Base-by-base conservation (phyloP, 257 asterid genomes). In the Cinchona pubescens region DNA sequence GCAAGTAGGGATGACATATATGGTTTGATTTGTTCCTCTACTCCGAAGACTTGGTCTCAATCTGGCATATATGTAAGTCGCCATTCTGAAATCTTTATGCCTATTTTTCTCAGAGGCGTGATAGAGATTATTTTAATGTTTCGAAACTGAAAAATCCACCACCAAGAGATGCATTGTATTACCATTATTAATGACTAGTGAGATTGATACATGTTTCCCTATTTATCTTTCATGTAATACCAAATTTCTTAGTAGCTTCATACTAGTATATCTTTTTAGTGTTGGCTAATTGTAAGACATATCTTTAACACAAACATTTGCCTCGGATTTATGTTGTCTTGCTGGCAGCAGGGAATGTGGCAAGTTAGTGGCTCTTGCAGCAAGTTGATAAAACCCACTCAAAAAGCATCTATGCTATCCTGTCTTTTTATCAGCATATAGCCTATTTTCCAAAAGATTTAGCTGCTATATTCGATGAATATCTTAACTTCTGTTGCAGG, bases 1-100 rank as follows among this genome's bases (percentile, higher is more conserved):
- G 61, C 90, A 83, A 82, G 99, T 95, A 68, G 87, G 94, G 42
- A 90, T 87, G 90, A 92, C 97, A 23, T 91, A 90, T 72, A 91
- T 91, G 98, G 99, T 95, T 35, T 92, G 89, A 91, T 76, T 45
- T 71, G 46, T 14, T 23, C 21, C 67, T 27, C 27, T 34, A 27
- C 42, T 46, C 27, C 13, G 30, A 19, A 61, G 32, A 23, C 76
- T 45, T 11, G 51, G 2, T 11, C 19, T 16, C 49, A 23, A 38
- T 25, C 48, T 61, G 12, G 53, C 25, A 23, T 0, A 23, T 0
- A 42, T 35, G 55, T 66, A 19, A 71, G 42, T 63, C 21, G 15
- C 61, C 25, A 42, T 32, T 38, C 16, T 48, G 13, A 6, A 72
- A 16, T 42, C 45, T 19, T 38, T 48, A 5, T 48, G 64, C 66